Conservation (phyloP, 106 monocot genomes). For the Phalaenopsis equestris region DNA sequence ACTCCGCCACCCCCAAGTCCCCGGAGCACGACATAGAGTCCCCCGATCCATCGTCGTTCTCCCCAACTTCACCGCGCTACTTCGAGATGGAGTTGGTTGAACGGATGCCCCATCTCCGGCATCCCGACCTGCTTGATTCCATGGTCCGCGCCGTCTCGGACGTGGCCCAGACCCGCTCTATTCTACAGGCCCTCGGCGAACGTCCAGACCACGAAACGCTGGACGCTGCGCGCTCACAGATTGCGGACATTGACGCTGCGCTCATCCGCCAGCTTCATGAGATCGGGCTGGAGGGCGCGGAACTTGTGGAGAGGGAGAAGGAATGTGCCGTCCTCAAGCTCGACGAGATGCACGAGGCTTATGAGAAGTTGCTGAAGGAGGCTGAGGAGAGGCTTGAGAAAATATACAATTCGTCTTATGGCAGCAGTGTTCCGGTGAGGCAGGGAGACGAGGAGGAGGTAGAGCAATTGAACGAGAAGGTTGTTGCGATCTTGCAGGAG, state of each 20-base stretch:
- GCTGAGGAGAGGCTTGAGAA: constrained; percentile 62
- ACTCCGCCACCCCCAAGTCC: constrained; percentile 10
- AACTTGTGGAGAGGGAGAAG: constrained; percentile 10
- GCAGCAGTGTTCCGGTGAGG: background rate
- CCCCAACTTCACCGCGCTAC: background rate
- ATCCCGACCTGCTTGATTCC: constrained; percentile 36
- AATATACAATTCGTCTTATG: constrained; percentile 35
- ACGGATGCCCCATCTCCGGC: constrained; percentile 41
- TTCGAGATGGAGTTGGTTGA: constrained; percentile 46
- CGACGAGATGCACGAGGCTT: constrained; percentile 80
- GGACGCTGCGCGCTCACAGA: constrained; percentile 30
- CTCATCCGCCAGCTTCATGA: constrained; percentile 16
- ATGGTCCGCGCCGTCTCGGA: constrained; percentile 41
- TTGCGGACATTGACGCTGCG: constrained; percentile 19
- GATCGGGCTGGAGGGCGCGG: constrained; percentile 5
- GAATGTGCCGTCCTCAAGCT: constrained; percentile 51
- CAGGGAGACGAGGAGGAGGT: background rate
- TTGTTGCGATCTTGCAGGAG: constrained; percentile 46
- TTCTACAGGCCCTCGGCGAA: constrained; percentile 32
- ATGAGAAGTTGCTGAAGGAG: constrained; percentile 59
- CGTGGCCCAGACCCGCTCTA: constrained; percentile 37
- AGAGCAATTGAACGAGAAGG: constrained; percentile 49
- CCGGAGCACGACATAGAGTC: constrained; percentile 53
- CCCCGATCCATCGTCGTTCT: constrained; percentile 10
- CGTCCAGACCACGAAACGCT: constrained; percentile 56